Evolutionary conservation across 495 filamentous ascomycete species (phyloP), one percentile per base, ranked within the genome.

Genomic region (Neurospora cerealis): DNA sequence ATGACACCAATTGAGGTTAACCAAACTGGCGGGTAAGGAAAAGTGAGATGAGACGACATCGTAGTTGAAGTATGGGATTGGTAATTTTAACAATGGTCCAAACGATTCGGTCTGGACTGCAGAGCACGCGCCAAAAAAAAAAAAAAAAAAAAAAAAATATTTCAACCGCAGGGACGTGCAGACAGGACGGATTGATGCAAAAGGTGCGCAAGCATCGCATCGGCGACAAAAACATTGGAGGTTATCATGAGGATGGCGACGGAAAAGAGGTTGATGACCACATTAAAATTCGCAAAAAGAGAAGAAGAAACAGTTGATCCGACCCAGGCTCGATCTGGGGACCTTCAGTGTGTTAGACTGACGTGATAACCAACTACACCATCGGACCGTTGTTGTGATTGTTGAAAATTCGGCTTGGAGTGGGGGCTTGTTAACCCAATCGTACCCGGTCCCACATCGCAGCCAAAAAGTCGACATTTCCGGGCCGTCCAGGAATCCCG

Each of bases 231-330:
- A 17, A 17, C 1, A 32, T 32, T 32, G 6, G 17, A 4, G 13
- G 24, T 32, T 0, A 17, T 62, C 6, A 9, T 28, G 24, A 28
- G 0, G 24, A 28, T 0, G 2, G 2, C 54, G 24, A 32, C 1
- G 15, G 8, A 62, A 62, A 72, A 28, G 41, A 73, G 5, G 13
- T 21, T 24, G 46, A 3, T 10, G 39, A 54, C 9, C n/a, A 28
- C 46, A 15, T 2, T 10, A 37, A 21, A 46, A 13, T 5, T 28
- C 42, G 70, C 73, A 38, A 71, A 74, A 32, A 74, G 69, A 39
- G 73, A 79, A 13, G 4, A 19, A 39, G 76, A 78, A 46, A 73
- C 76, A 36, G 48, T 76, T 17, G 77, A 75, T 37, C 71, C 73
- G 28, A 77, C 80, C 5, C 5, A 66, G 54, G 54, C 54, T 66